These are phyloP conservation scores for Rhodotorula sp. DNA, from an alignment of 1,284 basidiomycete species.

Conservation along the genomic window DNA sequence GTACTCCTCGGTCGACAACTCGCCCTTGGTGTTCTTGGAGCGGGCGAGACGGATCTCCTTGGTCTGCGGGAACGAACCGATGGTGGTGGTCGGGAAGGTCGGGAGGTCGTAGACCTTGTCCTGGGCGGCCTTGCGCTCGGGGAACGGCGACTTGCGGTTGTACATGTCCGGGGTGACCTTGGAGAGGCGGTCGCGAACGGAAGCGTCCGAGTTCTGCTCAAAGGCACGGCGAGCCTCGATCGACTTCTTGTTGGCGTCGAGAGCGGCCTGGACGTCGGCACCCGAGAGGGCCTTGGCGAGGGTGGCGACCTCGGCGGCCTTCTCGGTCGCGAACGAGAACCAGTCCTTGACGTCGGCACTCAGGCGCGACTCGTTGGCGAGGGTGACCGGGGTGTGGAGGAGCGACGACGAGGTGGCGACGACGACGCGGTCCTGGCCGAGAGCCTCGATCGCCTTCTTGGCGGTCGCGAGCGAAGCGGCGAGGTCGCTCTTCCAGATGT, in stretches of 20 bases:
- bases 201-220: slow-evolving; percentile 90
- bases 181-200: slow-evolving; percentile 91
- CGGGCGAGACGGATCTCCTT: slow-evolving; percentile 97
- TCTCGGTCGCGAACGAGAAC: slow-evolving; percentile 99
- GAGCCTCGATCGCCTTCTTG: slow-evolving; percentile 76
- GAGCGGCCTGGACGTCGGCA: slow-evolving; percentile 65
- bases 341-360: slow-evolving; percentile 89
- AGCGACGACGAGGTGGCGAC: slow-evolving; percentile 96
- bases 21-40: slow-evolving; percentile 90
- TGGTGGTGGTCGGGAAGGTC: slow-evolving; percentile 68
- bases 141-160: slow-evolving; percentile 87
- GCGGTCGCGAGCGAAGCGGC: slow-evolving; percentile 74
- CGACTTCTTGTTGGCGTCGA: slow-evolving; percentile 84
- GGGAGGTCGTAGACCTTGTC: slow-evolving; percentile 85
- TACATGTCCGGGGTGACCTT: slow-evolving; percentile 85
- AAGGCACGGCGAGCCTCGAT: slow-evolving; percentile 95
- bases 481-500: slow-evolving; percentile 99
- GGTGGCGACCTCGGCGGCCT: slow-evolving; percentile 84
- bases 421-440: slow-evolving; percentile 78
- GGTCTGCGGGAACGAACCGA: slow-evolving; percentile 62
- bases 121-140: slow-evolving; percentile 83
- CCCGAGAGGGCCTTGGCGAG: slow-evolving; percentile 79
- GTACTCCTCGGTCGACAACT: slow-evolving; percentile 84
- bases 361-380: slow-evolving; percentile 90
- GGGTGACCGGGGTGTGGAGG: slow-evolving; percentile 95